Base-by-base conservation (phyloP, 2,329 filamentous ascomycete genomes). In the Nigrospora osmanthi region DNA sequence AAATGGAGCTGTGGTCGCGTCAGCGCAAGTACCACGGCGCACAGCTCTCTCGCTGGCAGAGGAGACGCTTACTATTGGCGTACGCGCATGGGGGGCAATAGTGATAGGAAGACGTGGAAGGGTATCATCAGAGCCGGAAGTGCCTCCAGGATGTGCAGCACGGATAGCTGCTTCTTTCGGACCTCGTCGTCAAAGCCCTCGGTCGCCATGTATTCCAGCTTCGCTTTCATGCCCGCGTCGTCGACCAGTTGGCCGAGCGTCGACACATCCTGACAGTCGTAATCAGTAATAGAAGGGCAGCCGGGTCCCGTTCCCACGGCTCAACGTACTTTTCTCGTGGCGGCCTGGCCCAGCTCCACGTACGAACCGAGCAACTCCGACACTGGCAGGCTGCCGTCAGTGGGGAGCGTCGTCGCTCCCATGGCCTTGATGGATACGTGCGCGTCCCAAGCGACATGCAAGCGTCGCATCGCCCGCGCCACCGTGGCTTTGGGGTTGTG, bases 61-160 rank as follows among this genome's bases (percentile, higher is more conserved):
- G 15, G 35, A 17, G 12, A 28, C 12, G 81, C 80, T 10, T 70
- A 76, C 68, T 89, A 89, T 60, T 87, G 83, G n/a, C 85, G 76
- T 35, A 87, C 73, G 28, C 85, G 80, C 81, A 93, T 87, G 0
- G 86, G 83, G 2, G 85, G 84, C 1, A 89, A 74, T 72, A 89
- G 83, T 32, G 73, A 71, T 9, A 93, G 70, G 66, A 85, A 91
- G 15, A 77, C 66, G 4, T 74, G 74, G 19, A 93, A 73, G 0
- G 85, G 73, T 0, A 91, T 62, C 3, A 75, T 64, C 31, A 86
- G 69, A 0, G 69, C 63, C 0, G 76, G 70, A 57, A 81, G 83
- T 11, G 73, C 70, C 55, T 87, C 81, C 1, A 91, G 72, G 2
- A 91, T 69, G 49, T 89, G 83, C 7, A 91, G 69, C 0, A 85